A percentile compares a stretch with the other conserved stretches of the same genome.
phyloP scores from a whole-genome alignment of 2,329 filamentous ascomycete species.

The Aspergillus fumigatiaffinis region DNA sequence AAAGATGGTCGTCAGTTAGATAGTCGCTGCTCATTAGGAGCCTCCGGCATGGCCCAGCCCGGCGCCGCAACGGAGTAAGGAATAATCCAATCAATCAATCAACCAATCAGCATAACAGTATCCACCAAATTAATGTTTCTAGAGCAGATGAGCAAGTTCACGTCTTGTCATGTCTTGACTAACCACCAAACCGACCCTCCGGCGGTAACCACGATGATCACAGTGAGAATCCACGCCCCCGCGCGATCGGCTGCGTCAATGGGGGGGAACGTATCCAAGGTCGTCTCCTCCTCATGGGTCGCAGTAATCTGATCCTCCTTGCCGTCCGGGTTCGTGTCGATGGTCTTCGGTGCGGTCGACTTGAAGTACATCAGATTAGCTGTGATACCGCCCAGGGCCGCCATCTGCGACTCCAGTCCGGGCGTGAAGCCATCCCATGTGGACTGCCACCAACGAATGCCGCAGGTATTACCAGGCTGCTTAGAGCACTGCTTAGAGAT shows the following conservation, averaged over 20 bases:
- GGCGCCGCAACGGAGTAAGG: too few species aligned
- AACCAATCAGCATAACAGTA: too few species aligned
- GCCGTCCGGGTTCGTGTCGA: slow-evolving; percentile 48
- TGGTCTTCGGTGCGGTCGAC: slow-evolving; percentile 41
- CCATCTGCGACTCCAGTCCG: slow-evolving; percentile 65
- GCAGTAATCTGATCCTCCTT: slow-evolving; percentile 34
- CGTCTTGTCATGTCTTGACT: background rate
- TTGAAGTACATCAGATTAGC: slow-evolving; percentile 50
- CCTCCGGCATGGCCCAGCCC: too few species aligned
- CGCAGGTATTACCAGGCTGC: slow-evolving; percentile 53
- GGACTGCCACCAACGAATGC: slow-evolving; percentile 55
- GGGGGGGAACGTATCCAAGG: background rate
- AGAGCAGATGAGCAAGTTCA: too few species aligned
- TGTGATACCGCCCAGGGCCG: slow-evolving; percentile 59
- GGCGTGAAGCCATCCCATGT: slow-evolving; percentile 48
- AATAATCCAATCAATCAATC: too few species aligned
- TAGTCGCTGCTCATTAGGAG: too few species aligned
- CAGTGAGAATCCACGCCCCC: slow-evolving; percentile 31
- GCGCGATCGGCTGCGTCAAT: slow-evolving; percentile 23
- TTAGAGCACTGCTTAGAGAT: slow-evolving; percentile 60
- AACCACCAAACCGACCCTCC: slow-evolving; percentile 1
- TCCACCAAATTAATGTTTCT: too few species aligned
- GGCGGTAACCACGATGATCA: slow-evolving; percentile 13
- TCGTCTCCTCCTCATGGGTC: slow-evolving; percentile 18
- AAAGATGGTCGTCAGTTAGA: too few species aligned